Evolutionary conservation across 2,329 filamentous ascomycete species (phyloP), one percentile per base, ranked within the genome.

Genomic region (Dactylellina parvicollis): DNA sequence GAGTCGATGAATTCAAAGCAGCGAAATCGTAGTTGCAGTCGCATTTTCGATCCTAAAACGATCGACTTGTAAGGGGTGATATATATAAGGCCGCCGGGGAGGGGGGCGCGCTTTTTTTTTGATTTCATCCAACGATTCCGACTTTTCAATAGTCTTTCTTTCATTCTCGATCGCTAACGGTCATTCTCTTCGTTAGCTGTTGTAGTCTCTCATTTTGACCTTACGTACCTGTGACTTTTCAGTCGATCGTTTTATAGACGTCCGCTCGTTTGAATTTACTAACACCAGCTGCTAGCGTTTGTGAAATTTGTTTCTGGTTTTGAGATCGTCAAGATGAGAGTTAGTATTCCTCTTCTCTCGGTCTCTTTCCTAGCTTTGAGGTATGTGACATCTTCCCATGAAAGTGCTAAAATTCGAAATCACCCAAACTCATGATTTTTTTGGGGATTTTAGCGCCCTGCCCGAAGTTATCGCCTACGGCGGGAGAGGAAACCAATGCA

Each of bases 261-360:
- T 3, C 14, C 49, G n/a, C n/a, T 54, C 49, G 20, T 54, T 54
- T 2, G 22, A 2, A 47, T 24, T 8, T 28, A n/a, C 14, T 28
- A 12, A 28, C 44, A 26, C 8, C n/a, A 42, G 8, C 8, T 16
- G 8, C 38, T 16, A 9, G 8, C 38, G 42, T 46, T 5, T 20
- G 9, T 18, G 16, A 42, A 42, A 8, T 42, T 42, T 18, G 7
- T 4, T 42, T 16, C 7, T 42, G 10, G 9, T 34, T 7, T 34
- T 22, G 24, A 49, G 28, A 28, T 16, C 24, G 4, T 49, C 10
- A 7, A 54, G 18, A 54, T 54, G 49, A 54, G 24, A 26, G 49
- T 54, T 18, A 54, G 49, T 20, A 20, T 54, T 24, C 49, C 49
- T 9, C 7, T 54, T 14, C 30, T 54, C 18, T 36, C 49, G 7